phyloP scores from a whole-genome alignment of 352 stramenopile species.

The Elongisporangium undulatum region DNA sequence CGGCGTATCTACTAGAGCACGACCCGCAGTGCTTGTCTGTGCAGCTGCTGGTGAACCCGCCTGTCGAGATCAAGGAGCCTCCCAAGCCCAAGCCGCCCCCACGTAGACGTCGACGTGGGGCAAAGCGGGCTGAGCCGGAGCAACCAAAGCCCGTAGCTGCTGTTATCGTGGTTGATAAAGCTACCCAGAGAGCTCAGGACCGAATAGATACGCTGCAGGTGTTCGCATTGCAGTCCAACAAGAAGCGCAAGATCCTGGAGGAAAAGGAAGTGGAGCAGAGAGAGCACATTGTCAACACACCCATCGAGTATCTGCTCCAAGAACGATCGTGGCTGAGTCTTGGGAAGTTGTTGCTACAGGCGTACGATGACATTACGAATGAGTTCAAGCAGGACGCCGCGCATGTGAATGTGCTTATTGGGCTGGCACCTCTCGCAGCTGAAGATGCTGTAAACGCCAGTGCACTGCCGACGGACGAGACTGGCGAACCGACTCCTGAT shows the following conservation, averaged over 20 bases:
- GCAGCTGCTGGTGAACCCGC: slow-evolving; percentile 17
- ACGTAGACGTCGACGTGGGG: neutral
- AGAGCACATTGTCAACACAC: slow-evolving; percentile 9
- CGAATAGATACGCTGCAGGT: slow-evolving; percentile 20
- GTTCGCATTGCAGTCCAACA: slow-evolving; percentile 11
- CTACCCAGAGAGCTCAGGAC: slow-evolving; percentile 6
- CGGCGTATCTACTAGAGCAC: slow-evolving; percentile 30
- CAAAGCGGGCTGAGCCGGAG: neutral
- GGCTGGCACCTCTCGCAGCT: slow-evolving; percentile 7
- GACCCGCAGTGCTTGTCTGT: slow-evolving; percentile 41
- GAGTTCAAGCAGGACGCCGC: slow-evolving; percentile 14
- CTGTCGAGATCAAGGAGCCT: slow-evolving; percentile 3
- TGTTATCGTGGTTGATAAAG: neutral
- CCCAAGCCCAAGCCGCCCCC: neutral
- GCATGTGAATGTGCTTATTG: slow-evolving; percentile 22
- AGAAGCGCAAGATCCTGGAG: slow-evolving; percentile 24
- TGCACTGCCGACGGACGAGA: neutral
- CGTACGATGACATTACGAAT: slow-evolving; percentile 53
- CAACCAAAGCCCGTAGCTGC: slow-evolving; percentile 4
- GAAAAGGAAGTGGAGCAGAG: slow-evolving; percentile 10
- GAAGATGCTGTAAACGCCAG: slow-evolving; percentile 4
- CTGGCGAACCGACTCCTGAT: slow-evolving; percentile 1
- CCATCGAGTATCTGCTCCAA: slow-evolving; percentile 35
- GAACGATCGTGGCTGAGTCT: slow-evolving; percentile 43
- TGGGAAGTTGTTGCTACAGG: slow-evolving; percentile 55